Conservation (phyloP, 257 asterid genomes). For the Marsdenia floribunda region DNA sequence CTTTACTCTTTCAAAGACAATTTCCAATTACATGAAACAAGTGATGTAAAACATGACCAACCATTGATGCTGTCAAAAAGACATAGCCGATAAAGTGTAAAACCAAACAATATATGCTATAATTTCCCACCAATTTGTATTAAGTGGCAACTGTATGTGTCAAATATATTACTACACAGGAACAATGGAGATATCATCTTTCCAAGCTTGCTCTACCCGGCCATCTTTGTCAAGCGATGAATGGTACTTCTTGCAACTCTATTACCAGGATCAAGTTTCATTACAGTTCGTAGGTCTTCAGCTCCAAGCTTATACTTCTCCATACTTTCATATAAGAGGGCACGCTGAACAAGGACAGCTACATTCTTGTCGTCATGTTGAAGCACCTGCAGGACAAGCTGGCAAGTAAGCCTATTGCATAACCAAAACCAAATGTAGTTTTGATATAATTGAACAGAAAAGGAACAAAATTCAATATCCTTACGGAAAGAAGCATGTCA, state of each 20-base stretch:
- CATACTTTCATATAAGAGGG: constrained; percentile 93
- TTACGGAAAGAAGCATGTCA: not conserved
- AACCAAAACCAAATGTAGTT: not conserved
- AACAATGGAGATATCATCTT: not conserved
- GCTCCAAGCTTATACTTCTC: constrained; percentile 98
- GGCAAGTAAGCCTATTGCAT: constrained; percentile 16
- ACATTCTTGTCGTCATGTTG: constrained; percentile 55
- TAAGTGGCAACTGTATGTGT: constrained; percentile 3
- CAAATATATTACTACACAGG: constrained; percentile 2
- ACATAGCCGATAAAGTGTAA: not conserved
- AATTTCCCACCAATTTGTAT: constrained; percentile 6
- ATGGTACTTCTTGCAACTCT: constrained; percentile 88
- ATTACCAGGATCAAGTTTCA: constrained; percentile 85
- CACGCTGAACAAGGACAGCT: constrained; percentile 78
- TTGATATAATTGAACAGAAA: not conserved
- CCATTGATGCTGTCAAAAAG: not conserved
- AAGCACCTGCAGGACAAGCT: constrained; percentile 54
- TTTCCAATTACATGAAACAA: constrained; percentile 3
- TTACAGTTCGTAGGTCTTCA: constrained; percentile 89
- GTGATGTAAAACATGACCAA: not conserved
- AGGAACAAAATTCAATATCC: not conserved
- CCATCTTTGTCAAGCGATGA: constrained; percentile 84
- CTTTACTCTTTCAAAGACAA: not conserved
- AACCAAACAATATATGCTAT: constrained; percentile 2
- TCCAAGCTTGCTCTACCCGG: constrained; percentile 40